Base-by-base conservation (phyloP, 139 green algal genomes). In the Chlorella sp. region DNA sequence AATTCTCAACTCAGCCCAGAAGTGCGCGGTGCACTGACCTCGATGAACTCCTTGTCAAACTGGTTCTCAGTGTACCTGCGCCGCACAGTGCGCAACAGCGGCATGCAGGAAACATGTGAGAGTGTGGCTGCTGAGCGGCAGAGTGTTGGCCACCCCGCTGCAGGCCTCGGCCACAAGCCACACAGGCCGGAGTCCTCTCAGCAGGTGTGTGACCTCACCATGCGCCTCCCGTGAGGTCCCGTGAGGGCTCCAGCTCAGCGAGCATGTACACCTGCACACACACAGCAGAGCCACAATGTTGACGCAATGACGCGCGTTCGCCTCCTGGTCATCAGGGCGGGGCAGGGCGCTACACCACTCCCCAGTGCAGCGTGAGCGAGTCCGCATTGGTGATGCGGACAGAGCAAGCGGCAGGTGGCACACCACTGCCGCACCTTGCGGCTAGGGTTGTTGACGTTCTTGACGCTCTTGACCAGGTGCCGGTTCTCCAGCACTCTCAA, bases 161-260 rank as follows among this genome's bases (percentile, higher is more conserved):
- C n/a, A n/a, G 42, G 42, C 42, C 42, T 55, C 10, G 42, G 42
- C 42, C 10, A 17, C 42, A 55, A 55, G 10, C 10, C 10, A 55
- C 42, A 55, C 10, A 55, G n/a, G n/a, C n/a, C n/a, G n/a, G n/a
- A n/a, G n/a, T n/a, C n/a, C n/a, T n/a, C n/a, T n/a, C n/a, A n/a
- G n/a, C n/a, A n/a, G n/a, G n/a, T n/a, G 42, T 55, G 42, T 55
- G 42, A 68, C 81, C n/a, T 31, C 67, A 95, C 91, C 93, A 98
- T 26, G 93, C 91, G 5, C 95, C 95, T 20, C 95, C 95, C 17
- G 95, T 99, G 49, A 99, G 87, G 75, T 99, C 93, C 6, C 84
- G 71, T 33, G 83, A 85, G 2, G 95, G 93, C 75, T 98, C 91
- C 69, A 98, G 78, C 80, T 96, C 91, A 27, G 73, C 85, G 23